Evolutionary conservation across 192 early-diverging fungal genomes (phyloP), one percentile per base, ranked within the genome.

Genomic region (Chytriomyces sp.): DNA sequence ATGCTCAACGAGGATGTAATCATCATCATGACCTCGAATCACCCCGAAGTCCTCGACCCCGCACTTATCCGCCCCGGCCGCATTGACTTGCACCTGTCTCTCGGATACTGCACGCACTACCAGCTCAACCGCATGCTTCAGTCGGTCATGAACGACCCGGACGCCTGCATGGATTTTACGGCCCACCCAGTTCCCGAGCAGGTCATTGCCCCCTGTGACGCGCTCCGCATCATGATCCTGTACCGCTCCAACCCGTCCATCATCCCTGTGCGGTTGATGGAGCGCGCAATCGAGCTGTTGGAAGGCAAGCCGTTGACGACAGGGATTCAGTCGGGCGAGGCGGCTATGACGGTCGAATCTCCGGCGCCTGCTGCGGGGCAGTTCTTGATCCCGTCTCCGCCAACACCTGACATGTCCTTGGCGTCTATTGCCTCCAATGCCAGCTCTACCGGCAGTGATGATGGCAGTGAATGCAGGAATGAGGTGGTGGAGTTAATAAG

Each of bases 11-110:
- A 85, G 54, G 76, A 86, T 25, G 83, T 82, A 28, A 76, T 89
- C n/a, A 79, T 89, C 53, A 84, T 89, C 63, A 89, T 89, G 86
- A 89, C 88, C 3, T 80, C 87, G 2, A 89, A 89, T 74, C 87
- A 89, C 62, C 71, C 83, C 14, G 87, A 89, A 57, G 53, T 78
- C 26, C 65, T 89, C 28, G 88, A 89, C 71, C 84, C 88, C n/a
- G 88, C 88, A 8, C 73, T 88, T 6, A 84, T 85, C 56, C 76
- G 88, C 25, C 84, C 88, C 17, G 88, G 87, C 55, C 81, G 88
- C 26, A 89, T 89, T 76, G 88, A 89, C 65, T 30, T 89, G n/a
- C 85, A 86, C 67, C 65, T 89, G 10, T 75, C 86, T 52, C 75
- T 89, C n/a, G 82, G 77, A 1, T 86, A 88, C 77, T 79, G 79